Percentiles rank a stretch among this genome's conserved stretches.
Conservation (phyloP, 768 basidiomycete genomes). For the Podaxis sp. region DNA sequence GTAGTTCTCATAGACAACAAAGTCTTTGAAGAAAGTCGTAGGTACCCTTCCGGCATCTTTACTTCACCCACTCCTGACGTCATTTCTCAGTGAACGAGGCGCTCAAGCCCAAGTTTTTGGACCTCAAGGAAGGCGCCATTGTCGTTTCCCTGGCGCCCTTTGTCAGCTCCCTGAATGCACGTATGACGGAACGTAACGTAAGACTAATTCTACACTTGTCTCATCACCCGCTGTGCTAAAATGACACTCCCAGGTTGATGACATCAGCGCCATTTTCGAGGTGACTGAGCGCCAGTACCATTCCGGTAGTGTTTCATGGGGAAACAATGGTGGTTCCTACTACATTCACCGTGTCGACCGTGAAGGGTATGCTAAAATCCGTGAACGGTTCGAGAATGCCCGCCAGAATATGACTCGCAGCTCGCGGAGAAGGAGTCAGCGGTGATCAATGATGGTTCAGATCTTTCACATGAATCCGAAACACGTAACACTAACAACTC, state of each 20-base stretch:
- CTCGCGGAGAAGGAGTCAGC: not conserved
- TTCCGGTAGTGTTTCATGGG: constrained; percentile 82
- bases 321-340: constrained; percentile 62
- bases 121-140: constrained; percentile 88
- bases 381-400: constrained; percentile 50
- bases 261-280: constrained; percentile 80
- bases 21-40: constrained; percentile 70
- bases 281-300: constrained; percentile 64
- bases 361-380: constrained; percentile 58
- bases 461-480: not conserved
- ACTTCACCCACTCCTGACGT: constrained; percentile 8
- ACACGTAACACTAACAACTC: not conserved
- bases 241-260: constrained; percentile 48
- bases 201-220: constrained; percentile 18
- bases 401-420: constrained; percentile 20
- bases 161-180: constrained; percentile 64
- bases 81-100: constrained; percentile 71
- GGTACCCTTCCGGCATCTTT: constrained; percentile 27
- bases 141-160: constrained; percentile 89
- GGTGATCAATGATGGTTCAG: not conserved
- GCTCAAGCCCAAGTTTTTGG: constrained; percentile 84
- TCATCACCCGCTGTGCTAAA: not conserved
- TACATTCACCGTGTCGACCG: constrained; percentile 78
- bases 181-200: constrained; percentile 83
- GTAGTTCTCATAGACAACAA: constrained; percentile 91